phyloP scores from a whole-genome alignment of 1,139 yeast species.

The Taphrina confusa region DNA sequence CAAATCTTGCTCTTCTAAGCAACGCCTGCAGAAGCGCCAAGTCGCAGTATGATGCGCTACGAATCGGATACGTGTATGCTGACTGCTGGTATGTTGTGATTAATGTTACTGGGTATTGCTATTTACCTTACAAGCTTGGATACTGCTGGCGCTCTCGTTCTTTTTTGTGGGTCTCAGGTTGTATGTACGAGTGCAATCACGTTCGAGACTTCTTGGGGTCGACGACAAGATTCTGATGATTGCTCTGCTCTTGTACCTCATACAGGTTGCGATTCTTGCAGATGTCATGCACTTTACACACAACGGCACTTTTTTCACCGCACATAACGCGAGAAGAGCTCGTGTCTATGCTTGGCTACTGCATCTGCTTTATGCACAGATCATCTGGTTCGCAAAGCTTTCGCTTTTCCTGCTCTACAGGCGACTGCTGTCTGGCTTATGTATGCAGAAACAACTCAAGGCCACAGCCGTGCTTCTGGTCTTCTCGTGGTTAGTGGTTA shows the following conservation, averaged over 20 bases:
- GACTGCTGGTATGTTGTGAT: neutral
- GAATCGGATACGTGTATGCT: too few species aligned
- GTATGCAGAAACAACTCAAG: slow-evolving; percentile 10
- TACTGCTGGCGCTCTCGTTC: neutral
- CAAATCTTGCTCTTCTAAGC: too few species aligned
- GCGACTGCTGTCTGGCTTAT: slow-evolving; percentile 1
- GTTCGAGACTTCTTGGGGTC: neutral
- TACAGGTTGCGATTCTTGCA: slow-evolving; percentile 3
- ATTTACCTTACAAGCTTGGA: slow-evolving; percentile 3
- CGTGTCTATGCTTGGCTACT: neutral
- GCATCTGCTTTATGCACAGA: neutral
- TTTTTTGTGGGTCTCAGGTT: neutral
- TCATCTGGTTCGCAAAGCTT: slow-evolving; percentile 13
- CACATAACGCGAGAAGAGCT: neutral
- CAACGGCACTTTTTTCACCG: neutral
- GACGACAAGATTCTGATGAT: neutral
- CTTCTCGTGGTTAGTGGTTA: slow-evolving; percentile 1
- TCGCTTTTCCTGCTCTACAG: slow-evolving; percentile 2
- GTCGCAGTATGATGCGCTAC: too few species aligned
- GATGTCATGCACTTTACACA: slow-evolving; percentile 1
- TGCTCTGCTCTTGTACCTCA: neutral
- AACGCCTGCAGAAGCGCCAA: too few species aligned
- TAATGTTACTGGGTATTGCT: neutral
- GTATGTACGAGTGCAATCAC: neutral
- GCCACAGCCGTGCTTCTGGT: neutral